Conservation (phyloP, 2,329 filamentous ascomycete species). For the Dothistroma septosporum region DNA sequence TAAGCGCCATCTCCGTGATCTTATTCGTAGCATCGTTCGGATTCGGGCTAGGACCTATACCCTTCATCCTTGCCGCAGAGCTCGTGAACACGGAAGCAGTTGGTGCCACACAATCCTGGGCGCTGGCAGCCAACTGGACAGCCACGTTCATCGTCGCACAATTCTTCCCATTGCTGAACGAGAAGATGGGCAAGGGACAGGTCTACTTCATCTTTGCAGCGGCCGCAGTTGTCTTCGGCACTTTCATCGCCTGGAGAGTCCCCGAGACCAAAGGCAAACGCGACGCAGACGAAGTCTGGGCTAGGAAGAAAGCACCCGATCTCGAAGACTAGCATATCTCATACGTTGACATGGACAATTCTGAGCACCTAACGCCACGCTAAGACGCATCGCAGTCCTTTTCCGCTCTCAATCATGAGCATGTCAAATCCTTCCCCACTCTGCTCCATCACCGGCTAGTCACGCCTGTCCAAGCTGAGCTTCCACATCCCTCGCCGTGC, state of each 20-base stretch:
- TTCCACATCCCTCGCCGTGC: conserved; percentile 1
- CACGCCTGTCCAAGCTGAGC: background rate
- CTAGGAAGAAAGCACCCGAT: conserved; percentile 46
- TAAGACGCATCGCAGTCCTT: background rate
- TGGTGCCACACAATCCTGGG: conserved; percentile 85
- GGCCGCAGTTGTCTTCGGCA: conserved; percentile 63
- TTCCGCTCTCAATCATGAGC: background rate
- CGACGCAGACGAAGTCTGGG: conserved; percentile 88
- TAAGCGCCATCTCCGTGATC: conserved; percentile 78
- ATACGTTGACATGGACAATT: background rate
- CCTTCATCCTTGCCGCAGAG: conserved; percentile 89
- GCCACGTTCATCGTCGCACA: conserved; percentile 90
- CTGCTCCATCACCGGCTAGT: background rate
- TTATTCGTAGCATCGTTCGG: conserved; percentile 87
- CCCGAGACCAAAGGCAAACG: conserved; percentile 87
- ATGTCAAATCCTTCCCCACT: background rate
- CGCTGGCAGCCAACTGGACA: conserved; percentile 79
- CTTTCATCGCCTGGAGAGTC: conserved; percentile 67
- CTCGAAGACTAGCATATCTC: conserved; percentile 17
- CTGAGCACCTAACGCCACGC: background rate
- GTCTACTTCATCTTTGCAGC: conserved; percentile 89
- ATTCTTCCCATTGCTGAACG: conserved; percentile 87
- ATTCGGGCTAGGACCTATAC: conserved; percentile 85
- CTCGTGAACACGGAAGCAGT: conserved; percentile 87
- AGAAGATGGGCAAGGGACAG: conserved; percentile 71